phyloP scores from a whole-genome alignment of 306 rosid genomes.

The Trifolium fragiferum region DNA sequence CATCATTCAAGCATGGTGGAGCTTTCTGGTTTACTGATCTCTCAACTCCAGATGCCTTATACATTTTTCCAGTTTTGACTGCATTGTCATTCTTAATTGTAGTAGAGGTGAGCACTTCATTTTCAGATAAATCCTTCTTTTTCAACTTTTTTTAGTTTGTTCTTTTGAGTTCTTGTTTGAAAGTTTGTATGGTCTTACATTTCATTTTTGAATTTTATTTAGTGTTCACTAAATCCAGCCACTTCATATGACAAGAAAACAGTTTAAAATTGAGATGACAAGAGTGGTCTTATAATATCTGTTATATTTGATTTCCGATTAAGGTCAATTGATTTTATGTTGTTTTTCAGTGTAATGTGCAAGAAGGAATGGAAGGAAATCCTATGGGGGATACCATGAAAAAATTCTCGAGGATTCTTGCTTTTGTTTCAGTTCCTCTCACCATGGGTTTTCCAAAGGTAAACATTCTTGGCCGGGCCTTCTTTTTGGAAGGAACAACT shows the following conservation, averaged over 20 bases:
- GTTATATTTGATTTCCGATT: constrained; percentile 5
- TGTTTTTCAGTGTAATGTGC: constrained; percentile 75
- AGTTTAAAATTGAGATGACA: constrained; percentile 16
- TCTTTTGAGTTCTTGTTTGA: constrained; percentile 23
- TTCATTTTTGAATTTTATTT: constrained; percentile 26
- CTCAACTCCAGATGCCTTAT: constrained; percentile 75
- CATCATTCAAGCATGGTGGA: constrained; percentile 91
- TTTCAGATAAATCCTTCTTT: background rate
- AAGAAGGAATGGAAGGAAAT: constrained; percentile 98
- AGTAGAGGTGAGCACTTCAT: constrained; percentile 72
- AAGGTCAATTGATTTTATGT: constrained; percentile 6
- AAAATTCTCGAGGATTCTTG: constrained; percentile 79
- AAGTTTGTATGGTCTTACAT: constrained; percentile 18
- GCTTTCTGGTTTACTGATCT: constrained; percentile 93
- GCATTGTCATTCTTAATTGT: constrained; percentile 81
- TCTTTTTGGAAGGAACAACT: constrained; percentile 7
- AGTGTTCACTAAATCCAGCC: background rate
- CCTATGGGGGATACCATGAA: constrained; percentile 83
- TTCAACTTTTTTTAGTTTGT: constrained; percentile 27
- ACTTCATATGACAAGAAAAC: background rate
- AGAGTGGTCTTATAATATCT: constrained; percentile 15
- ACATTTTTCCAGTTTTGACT: constrained; percentile 74
- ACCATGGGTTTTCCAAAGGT: constrained; percentile 91
- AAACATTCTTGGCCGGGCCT: constrained; percentile 30
- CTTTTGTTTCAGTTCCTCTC: constrained; percentile 88